Percentiles rank a stretch among this genome's conserved stretches.
phyloP scores from a whole-genome alignment of 73 alveolate species.

The Tetrahymena borealis region DNA sequence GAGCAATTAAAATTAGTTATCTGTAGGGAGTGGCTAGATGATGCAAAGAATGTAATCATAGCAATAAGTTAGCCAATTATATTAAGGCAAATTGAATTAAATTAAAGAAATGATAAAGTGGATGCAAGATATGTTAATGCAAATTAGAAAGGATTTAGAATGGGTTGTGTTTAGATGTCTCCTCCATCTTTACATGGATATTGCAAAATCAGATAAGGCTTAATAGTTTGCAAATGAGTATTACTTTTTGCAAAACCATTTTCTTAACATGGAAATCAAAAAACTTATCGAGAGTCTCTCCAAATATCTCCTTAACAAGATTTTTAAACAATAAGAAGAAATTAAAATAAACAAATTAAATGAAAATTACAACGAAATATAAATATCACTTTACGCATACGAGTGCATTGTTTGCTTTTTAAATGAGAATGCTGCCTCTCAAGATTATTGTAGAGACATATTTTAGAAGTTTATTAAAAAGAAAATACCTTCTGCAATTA shows the following conservation, averaged over 20 bases:
- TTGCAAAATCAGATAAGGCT: too few relatives aligned
- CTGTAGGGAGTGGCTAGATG: not conserved
- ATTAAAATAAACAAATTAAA: not conserved
- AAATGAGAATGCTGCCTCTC: not conserved
- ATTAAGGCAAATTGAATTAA: not conserved
- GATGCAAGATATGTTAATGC: not conserved
- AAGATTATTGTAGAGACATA: not conserved
- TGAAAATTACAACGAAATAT: not conserved
- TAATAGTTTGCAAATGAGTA: too few relatives aligned
- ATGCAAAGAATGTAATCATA: not conserved
- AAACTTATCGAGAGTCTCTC: not conserved
- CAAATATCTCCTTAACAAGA: not conserved
- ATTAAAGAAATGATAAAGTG: not conserved
- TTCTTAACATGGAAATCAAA: not conserved
- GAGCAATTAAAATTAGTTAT: not conserved
- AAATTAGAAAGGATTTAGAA: not conserved
- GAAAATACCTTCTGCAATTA: not conserved
- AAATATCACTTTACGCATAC: not conserved
- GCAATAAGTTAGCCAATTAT: not conserved
- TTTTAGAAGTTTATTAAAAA: not conserved
- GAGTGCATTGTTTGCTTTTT: not conserved
- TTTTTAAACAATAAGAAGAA: not conserved
- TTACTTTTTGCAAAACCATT: not conserved
- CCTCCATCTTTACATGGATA: not conserved
- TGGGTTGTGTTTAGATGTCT: not conserved